These are phyloP conservation scores for Ophiobolus disseminans DNA, from an alignment of 2,329 filamentous ascomycete genomes.

Conservation along the genomic window DNA sequence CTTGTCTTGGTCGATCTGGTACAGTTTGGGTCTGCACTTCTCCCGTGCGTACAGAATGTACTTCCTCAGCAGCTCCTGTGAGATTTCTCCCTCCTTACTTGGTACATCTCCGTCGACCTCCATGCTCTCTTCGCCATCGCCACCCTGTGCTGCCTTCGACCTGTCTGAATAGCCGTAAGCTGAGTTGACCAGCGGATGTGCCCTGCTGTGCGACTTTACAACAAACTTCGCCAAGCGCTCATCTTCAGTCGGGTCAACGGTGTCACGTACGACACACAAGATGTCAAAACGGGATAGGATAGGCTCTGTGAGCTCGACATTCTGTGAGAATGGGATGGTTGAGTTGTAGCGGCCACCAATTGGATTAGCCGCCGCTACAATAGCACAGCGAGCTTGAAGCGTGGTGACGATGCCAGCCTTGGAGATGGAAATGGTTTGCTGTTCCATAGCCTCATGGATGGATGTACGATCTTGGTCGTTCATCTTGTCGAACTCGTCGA, in stretches of 20 bases:
- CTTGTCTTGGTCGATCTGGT: slow-evolving; percentile 98
- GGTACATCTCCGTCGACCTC: slow-evolving; percentile 59
- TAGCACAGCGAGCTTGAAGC: slow-evolving; percentile 91
- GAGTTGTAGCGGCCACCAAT: slow-evolving; percentile 97
- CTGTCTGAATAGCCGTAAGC: slow-evolving; percentile 40
- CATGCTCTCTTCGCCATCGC: slow-evolving; percentile 57
- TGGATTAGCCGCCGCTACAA: slow-evolving; percentile 95
- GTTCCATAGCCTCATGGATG: slow-evolving; percentile 99
- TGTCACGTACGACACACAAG: slow-evolving; percentile 92
- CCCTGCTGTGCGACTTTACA: slow-evolving; percentile 89
- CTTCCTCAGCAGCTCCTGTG: slow-evolving; percentile 89
- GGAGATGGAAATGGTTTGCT: slow-evolving; percentile 98
- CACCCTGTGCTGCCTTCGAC: slow-evolving; percentile 27
- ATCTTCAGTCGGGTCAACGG: slow-evolving; percentile 89
- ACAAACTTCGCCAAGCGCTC: slow-evolving; percentile 94
- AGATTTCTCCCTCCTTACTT: slow-evolving; percentile 73
- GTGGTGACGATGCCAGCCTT: slow-evolving; percentile 99
- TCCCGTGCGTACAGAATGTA: slow-evolving; percentile 96
- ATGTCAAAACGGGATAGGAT: slow-evolving; percentile 99
- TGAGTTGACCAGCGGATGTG: slow-evolving; percentile 69
- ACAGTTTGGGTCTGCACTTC: slow-evolving; percentile 87
- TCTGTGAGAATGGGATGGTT: slow-evolving; percentile 92
- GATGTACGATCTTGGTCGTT: slow-evolving; percentile 98
- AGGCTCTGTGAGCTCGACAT: slow-evolving; percentile 95
- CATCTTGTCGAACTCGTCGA: slow-evolving; percentile 99